Conservation (phyloP, 2,329 filamentous ascomycete genomes). For the Colletotrichum phormii region DNA sequence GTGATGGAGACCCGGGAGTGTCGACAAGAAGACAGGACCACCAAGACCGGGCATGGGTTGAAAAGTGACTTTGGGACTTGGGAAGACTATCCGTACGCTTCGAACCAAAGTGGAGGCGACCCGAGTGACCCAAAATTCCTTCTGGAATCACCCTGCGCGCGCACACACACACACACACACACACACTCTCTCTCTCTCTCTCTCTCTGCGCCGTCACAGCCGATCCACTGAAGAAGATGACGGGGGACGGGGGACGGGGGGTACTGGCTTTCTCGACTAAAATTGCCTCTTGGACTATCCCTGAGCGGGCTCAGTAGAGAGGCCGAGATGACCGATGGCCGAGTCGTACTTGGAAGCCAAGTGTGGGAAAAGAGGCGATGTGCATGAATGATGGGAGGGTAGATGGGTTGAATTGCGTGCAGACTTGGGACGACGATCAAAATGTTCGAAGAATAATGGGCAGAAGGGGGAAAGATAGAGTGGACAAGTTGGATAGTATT, state of each 20-base stretch:
- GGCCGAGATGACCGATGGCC: constrained; percentile 34
- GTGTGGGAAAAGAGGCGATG: constrained; percentile 31
- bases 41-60: background rate
- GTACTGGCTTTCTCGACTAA: constrained; percentile 24
- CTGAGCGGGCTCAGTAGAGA: constrained; percentile 29
- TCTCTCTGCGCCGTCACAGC: constrained; percentile 28
- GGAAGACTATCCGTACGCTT: background rate
- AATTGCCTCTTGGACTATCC: constrained; percentile 36
- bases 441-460: constrained; percentile 9
- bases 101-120: constrained; percentile 17
- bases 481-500: background rate
- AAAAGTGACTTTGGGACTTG: constrained; percentile 27
- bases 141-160: constrained; percentile 34
- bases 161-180: background rate
- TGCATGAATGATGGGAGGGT: constrained; percentile 21
- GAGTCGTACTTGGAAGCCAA: constrained; percentile 23
- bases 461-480: background rate
- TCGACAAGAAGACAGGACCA: background rate
- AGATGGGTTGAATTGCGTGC: background rate
- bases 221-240: constrained; percentile 37
- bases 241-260: constrained; percentile 6
- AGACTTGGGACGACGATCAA: constrained; percentile 26
- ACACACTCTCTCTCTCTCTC: background rate
- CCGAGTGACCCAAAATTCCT: constrained; percentile 30
- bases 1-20: background rate